Evolutionary conservation across 2,329 filamentous ascomycete genomes (phyloP).

Genomic region (Bipolaris victoriae): DNA sequence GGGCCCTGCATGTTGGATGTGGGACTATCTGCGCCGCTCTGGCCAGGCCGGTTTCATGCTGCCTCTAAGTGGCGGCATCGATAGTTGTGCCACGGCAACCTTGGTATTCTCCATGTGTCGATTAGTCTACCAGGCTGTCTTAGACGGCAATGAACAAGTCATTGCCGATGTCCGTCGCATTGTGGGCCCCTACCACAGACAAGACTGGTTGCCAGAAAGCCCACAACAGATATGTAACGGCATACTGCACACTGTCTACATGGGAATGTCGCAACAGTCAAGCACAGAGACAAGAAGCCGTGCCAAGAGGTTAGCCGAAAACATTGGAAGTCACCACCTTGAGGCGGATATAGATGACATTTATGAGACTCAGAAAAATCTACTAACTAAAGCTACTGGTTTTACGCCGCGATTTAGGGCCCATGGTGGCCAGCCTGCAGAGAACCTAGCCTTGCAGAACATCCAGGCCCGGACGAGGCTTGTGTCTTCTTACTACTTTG

Average conservation of each 20-base stretch:
- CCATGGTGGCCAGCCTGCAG: constrained; percentile 65
- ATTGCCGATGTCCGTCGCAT: constrained; percentile 61
- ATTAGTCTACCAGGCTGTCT: constrained; percentile 61
- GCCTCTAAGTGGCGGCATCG: constrained; percentile 66
- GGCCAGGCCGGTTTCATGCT: constrained; percentile 62
- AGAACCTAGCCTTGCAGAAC: constrained; percentile 54
- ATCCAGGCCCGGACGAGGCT: constrained; percentile 57
- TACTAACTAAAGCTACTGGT: constrained; percentile 64
- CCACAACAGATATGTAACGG: constrained; percentile 65
- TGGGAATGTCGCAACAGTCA: constrained; percentile 51
- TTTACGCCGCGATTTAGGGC: constrained; percentile 69
- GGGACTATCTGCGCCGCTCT: constrained; percentile 65
- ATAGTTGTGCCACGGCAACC: constrained; percentile 53
- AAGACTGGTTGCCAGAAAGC: constrained; percentile 60
- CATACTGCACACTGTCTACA: constrained; percentile 61
- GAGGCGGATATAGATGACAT: constrained; percentile 64
- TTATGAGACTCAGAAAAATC: constrained; percentile 64
- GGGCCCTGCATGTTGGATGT: constrained; percentile 70
- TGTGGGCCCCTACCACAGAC: constrained; percentile 55
- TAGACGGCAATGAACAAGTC: constrained; percentile 60
- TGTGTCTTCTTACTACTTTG: constrained; percentile 70
- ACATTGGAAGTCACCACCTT: constrained; percentile 74
- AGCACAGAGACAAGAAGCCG: constrained; percentile 70
- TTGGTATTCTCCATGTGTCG: constrained; percentile 57
- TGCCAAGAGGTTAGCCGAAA: constrained; percentile 64